Percentiles rank a stretch among this genome's conserved stretches.
Evolutionary conservation across 2,329 filamentous ascomycete genomes (phyloP).

Genomic region (Trichoderma simmonsii): DNA sequence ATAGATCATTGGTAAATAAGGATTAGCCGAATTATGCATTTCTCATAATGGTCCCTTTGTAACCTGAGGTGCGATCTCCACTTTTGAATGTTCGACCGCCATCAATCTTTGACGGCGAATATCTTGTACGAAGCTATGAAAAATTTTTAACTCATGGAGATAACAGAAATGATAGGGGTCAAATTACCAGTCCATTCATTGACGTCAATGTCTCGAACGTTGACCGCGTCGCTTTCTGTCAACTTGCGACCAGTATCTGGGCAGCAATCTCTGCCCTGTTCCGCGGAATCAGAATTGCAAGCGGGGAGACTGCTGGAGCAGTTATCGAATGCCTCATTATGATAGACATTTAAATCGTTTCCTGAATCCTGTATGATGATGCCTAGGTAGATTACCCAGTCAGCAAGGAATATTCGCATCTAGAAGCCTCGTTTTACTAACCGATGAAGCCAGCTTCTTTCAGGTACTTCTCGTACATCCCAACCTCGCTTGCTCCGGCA

Average conservation of each 20-base stretch:
- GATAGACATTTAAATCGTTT: not conserved
- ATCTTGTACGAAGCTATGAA: not conserved
- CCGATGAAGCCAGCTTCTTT: constrained; percentile 45
- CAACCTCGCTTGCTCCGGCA: constrained; percentile 52
- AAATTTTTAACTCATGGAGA: not conserved
- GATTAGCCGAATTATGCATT: constrained; percentile 45
- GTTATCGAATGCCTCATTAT: not conserved
- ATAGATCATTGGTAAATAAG: constrained; percentile 43
- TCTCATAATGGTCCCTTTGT: not conserved
- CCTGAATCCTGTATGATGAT: not conserved
- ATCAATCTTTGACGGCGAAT: not conserved
- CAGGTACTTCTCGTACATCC: constrained; percentile 52
- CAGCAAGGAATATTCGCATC: not conserved
- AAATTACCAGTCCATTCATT: not conserved
- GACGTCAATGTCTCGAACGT: not conserved
- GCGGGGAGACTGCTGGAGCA: not conserved
- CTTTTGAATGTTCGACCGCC: not conserved
- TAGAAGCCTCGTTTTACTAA: not conserved
- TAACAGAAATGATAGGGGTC: not conserved
- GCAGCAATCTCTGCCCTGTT: not conserved
- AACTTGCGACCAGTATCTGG: not conserved
- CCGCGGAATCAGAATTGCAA: not conserved
- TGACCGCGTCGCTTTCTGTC: not conserved
- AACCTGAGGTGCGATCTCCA: too few species aligned
- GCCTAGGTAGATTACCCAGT: not conserved